Base-by-base conservation (phyloP, 306 rosid genomes). In the Begonia fuchsioides region DNA sequence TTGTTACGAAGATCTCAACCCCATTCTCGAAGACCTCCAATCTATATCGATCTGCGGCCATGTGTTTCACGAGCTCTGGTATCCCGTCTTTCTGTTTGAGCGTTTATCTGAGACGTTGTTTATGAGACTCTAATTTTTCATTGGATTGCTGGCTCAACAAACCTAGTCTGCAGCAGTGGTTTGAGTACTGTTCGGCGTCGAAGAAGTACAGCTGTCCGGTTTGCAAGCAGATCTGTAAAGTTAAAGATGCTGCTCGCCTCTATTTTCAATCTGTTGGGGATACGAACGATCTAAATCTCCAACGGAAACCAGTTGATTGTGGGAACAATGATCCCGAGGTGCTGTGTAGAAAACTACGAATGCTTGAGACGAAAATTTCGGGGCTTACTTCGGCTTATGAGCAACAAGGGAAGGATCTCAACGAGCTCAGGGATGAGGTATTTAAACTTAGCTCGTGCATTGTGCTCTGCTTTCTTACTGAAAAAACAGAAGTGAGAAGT, bases 41-140 rank as follows among this genome's bases (percentile, higher is more conserved):
- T 67, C 88, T 10, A 74, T 88, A 59, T 61, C 81, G 13, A 59
- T 74, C 56, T 84, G 97, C 57, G 97, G 97, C 50, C 97, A 88
- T 50, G 97, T 88, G 72, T 88, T 88, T 61, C 97, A 88, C 68
- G 97, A 84, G 66, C 84, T 88, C 58, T 88, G 97, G 97, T 88
- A 51, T 10, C 35, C 61, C 47, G 17, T 20, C 17, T 12, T 9
- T 13, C 16, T 8, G 38, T 16, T 19, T 44, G 35, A 26, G 35
- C 35, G 35, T 26, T 15, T 19, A 10, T 19, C 17, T 26, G 11
- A 3, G 9, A 19, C 43, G 1, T 10, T 35, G 2, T 15, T 13
- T 39, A 3, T 49, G 15, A 7, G 47, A 0, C 35, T 8, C 35
- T 26, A 26, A 26, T 26, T 26, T 48, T 10, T 11, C 55, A 57